A percentile compares a stretch with the other conserved stretches of the same genome.
Conservation (phyloP, 495 filamentous ascomycete genomes). For the Xylaria telfairii region DNA sequence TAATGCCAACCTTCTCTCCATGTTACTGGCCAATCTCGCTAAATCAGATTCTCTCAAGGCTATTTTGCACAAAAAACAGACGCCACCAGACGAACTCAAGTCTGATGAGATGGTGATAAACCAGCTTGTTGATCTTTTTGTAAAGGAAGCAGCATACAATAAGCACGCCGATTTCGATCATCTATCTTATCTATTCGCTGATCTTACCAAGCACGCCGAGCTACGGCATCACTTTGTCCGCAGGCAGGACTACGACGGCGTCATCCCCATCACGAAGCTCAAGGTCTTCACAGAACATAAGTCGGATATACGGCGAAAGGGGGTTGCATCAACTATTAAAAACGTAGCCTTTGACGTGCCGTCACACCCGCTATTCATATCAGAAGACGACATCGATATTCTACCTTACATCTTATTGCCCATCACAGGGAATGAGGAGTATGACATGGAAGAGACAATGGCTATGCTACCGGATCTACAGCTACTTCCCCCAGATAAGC, state of each 20-base stretch:
- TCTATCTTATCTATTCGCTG: conserved; percentile 90
- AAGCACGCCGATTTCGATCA: conserved; percentile 89
- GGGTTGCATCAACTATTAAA: conserved; percentile 91
- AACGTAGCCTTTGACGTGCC: conserved; percentile 77
- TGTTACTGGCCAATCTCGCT: conserved; percentile 90
- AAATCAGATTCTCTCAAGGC: conserved; percentile 77
- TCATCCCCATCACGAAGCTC: conserved; percentile 86
- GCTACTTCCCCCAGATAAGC: conserved; percentile 84
- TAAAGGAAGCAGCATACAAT: conserved; percentile 84
- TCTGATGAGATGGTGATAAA: conserved; percentile 80
- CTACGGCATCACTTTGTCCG: conserved; percentile 78
- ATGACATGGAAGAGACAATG: conserved; percentile 76
- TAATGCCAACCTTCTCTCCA: conserved; percentile 83
- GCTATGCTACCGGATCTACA: conserved; percentile 87
- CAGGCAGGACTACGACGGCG: conserved; percentile 73
- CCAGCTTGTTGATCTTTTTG: conserved; percentile 94
- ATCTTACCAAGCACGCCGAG: conserved; percentile 78
- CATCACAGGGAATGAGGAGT: conserved; percentile 64
- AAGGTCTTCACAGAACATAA: conserved; percentile 91
- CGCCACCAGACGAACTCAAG: conserved; percentile 61
- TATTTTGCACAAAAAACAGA: conserved; percentile 68
- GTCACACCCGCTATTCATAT: conserved; percentile 71
- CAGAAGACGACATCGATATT: conserved; percentile 73
- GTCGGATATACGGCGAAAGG: conserved; percentile 78
- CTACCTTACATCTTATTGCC: conserved; percentile 85